Conservation (phyloP, 2,329 filamentous ascomycete genomes). For the Amauroascus niger region DNA sequence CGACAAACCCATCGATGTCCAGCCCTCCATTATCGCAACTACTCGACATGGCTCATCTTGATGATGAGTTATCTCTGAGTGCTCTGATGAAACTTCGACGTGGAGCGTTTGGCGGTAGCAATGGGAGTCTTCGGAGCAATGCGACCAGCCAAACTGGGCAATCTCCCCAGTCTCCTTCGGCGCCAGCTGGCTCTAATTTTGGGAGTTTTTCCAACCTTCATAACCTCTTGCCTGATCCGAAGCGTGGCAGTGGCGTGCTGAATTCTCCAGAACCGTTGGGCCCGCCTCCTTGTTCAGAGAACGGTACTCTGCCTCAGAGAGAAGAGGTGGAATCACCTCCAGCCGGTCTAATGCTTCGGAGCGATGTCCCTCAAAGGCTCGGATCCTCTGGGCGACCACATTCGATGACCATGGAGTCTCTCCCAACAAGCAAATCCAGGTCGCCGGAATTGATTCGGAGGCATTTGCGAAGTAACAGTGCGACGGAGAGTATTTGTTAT, state of each 20-base stretch:
- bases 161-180: slow-evolving; percentile 30
- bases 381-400: background rate
- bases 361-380: background rate
- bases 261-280: background rate
- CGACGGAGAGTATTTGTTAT: slow-evolving; percentile 31
- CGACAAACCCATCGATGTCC: slow-evolving; percentile 46
- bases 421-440: background rate
- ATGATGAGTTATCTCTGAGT: slow-evolving; percentile 63
- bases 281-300: background rate
- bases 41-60: slow-evolving; percentile 47
- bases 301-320: background rate
- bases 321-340: background rate
- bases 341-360: background rate
- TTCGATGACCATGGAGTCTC: slow-evolving; percentile 9
- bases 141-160: slow-evolving; percentile 30
- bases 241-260: background rate
- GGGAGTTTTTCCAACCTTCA: slow-evolving; percentile 30
- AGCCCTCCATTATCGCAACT: slow-evolving; percentile 71
- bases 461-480: slow-evolving; percentile 30
- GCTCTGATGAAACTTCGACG: slow-evolving; percentile 63
- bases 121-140: slow-evolving; percentile 56
- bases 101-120: slow-evolving; percentile 71
- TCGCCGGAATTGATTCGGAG: background rate
- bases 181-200: slow-evolving; percentile 25
- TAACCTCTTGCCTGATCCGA: slow-evolving; percentile 17